Evolutionary conservation across 352 stramenopile genomes (phyloP).

Genomic region (Phytophthora multivora): DNA sequence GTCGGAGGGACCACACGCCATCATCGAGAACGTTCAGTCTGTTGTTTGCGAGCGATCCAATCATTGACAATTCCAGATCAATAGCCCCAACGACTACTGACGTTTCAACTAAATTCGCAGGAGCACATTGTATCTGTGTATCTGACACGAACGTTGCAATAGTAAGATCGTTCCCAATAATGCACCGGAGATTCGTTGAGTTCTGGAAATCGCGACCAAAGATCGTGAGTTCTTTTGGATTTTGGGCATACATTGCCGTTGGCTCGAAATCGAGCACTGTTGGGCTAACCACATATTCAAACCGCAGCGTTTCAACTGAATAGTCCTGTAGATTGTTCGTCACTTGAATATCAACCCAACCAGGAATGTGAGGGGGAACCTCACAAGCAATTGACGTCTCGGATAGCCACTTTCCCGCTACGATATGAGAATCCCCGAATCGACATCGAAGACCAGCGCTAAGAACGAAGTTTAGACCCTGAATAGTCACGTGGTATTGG

Average conservation of each 20-base stretch:
- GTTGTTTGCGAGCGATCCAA: slow-evolving; percentile 16
- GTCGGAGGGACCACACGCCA: slow-evolving; percentile 17
- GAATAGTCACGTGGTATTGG: slow-evolving; percentile 34
- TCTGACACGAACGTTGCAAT: slow-evolving; percentile 32
- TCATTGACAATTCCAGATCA: slow-evolving; percentile 36
- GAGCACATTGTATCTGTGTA: slow-evolving; percentile 26
- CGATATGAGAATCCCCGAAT: slow-evolving; percentile 43
- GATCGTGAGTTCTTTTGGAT: slow-evolving; percentile 19
- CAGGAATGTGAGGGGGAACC: slow-evolving; percentile 29
- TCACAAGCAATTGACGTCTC: slow-evolving; percentile 36
- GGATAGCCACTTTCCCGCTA: slow-evolving; percentile 42
- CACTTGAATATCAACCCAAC: slow-evolving; percentile 44
- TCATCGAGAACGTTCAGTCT: slow-evolving; percentile 29
- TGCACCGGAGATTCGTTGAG: slow-evolving; percentile 36
- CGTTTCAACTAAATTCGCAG: slow-evolving; percentile 6
- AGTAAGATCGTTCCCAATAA: slow-evolving; percentile 41
- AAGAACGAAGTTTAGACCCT: slow-evolving; percentile 42
- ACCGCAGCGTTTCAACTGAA: slow-evolving; percentile 28
- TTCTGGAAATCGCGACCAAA: slow-evolving; percentile 45
- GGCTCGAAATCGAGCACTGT: slow-evolving; percentile 42
- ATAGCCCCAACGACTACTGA: slow-evolving; percentile 37
- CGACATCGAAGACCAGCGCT: slow-evolving; percentile 40
- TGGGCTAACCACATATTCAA: slow-evolving; percentile 47
- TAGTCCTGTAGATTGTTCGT: slow-evolving; percentile 68
- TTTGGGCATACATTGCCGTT: slow-evolving; percentile 5